phyloP scores from a whole-genome alignment of 495 filamentous ascomycete genomes.

The Aspergillus funiculosus region DNA sequence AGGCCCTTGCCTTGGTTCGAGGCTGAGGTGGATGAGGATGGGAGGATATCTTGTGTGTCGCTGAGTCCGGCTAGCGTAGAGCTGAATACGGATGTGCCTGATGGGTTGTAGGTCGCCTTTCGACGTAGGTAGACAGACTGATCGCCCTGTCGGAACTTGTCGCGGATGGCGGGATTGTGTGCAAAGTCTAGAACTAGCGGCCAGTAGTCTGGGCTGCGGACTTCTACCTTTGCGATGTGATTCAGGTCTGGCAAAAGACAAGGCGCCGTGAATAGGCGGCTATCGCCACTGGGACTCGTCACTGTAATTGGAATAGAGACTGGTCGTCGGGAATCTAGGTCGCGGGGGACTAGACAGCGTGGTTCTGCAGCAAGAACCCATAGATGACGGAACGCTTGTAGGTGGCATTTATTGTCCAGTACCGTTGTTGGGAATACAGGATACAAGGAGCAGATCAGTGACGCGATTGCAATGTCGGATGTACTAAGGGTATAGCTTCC shows the following conservation, averaged over 20 bases:
- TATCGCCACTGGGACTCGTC: conserved; percentile 45
- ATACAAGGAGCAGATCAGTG: conserved; percentile 87
- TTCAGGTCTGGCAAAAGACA: conserved; percentile 79
- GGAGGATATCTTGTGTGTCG: conserved; percentile 37
- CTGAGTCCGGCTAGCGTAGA: conserved; percentile 56
- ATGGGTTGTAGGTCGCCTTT: conserved; percentile 61
- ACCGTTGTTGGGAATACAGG: conserved; percentile 84
- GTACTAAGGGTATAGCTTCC: conserved; percentile 90
- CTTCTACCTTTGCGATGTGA: conserved; percentile 60
- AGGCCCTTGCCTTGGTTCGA: conserved; percentile 30
- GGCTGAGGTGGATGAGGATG: conserved; percentile 21
- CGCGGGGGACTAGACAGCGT: conserved; percentile 78
- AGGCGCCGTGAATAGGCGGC: conserved; percentile 52
- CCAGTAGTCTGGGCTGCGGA: conserved; percentile 73
- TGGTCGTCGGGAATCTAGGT: conserved; percentile 74
- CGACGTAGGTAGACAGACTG: conserved; percentile 78
- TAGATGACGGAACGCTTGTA: conserved; percentile 95
- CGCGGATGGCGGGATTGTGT: conserved; percentile 53
- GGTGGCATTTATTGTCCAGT: conserved; percentile 86
- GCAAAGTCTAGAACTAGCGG: conserved; percentile 74
- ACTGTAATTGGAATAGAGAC: conserved; percentile 64
- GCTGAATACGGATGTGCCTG: conserved; percentile 65
- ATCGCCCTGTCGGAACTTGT: conserved; percentile 59
- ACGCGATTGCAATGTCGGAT: conserved; percentile 76
- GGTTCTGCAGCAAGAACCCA: conserved; percentile 93